Evolutionary conservation across 108 stramenopile species (phyloP), one percentile per base, ranked within the genome.

Genomic region (Schizochytrium sp.): DNA sequence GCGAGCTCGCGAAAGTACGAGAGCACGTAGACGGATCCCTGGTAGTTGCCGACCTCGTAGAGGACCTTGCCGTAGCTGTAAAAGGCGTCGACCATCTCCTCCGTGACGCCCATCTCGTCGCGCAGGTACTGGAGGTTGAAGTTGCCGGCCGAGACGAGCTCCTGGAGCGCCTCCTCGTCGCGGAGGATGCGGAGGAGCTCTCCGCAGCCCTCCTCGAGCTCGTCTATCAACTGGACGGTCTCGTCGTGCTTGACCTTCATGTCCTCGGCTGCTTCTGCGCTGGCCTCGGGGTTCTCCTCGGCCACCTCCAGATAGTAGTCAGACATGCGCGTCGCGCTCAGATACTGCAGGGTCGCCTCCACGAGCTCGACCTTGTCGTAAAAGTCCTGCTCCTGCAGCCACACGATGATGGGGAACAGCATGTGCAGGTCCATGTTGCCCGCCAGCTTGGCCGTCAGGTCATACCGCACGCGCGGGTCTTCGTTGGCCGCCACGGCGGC

Each of bases 401-500:
- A 98, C 87, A 97, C 97, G 71, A 98, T 93, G 87, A 98, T 92
- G 51, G 96, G 97, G 92, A 97, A 96, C 93, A 98, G 94, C 95
- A 98, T 95, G 95, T 98, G 98, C 14, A 96, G 95, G 91, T 98
- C 98, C 90, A 98, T 91, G 89, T 94, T 96, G 55, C 96, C 95
- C 58, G 96, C 95, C 88, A 96, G 93, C 58, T 92, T 92, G 58
- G 93, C 92, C 72, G 97, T 97, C 88, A 97, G 93, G 88, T 97
- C 97, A 92, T 95, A 95, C 72, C 47, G 14, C 48, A 83, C 76
- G 48, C 76, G 76, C 45, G 28, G 23, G 51, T 83, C 76, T 23
- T 25, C 76, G 63, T 57, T 57, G 14, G 55, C 55, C 55, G 55
- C 55, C 55, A 57, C 55, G 55, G 14, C 55, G 55, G 34, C 34